Evolutionary conservation across 495 filamentous ascomycete genomes (phyloP).

Genomic region (Penicillium mononematosum): DNA sequence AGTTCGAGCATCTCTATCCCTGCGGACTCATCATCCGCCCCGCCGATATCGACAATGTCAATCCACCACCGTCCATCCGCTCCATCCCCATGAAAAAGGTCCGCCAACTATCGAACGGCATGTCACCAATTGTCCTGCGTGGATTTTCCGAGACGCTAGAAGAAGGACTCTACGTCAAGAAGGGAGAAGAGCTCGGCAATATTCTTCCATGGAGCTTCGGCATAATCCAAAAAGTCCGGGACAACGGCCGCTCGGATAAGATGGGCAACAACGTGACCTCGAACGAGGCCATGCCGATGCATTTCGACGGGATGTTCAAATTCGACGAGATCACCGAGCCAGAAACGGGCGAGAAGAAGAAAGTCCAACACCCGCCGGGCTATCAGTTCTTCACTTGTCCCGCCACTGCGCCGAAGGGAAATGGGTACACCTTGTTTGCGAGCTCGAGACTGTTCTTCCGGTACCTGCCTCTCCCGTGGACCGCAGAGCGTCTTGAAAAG

Average conservation of each 20-base stretch:
- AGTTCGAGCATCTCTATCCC: constrained; percentile 45
- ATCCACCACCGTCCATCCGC: constrained; percentile 31
- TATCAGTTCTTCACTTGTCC: constrained; percentile 55
- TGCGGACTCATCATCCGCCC: constrained; percentile 44
- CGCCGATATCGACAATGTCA: constrained; percentile 21
- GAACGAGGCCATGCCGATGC: constrained; percentile 55
- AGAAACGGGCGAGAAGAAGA: constrained; percentile 24
- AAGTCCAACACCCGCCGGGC: constrained; percentile 31
- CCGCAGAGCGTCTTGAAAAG: constrained; percentile 35
- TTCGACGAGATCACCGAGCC: constrained; percentile 39
- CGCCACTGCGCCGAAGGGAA: constrained; percentile 45
- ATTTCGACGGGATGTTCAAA: constrained; percentile 57
- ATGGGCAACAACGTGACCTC: constrained; percentile 49
- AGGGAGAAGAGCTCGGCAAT: constrained; percentile 44
- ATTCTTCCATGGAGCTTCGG: constrained; percentile 51
- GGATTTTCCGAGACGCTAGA: constrained; percentile 49
- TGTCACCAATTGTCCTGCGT: constrained; percentile 54
- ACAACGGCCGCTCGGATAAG: constrained; percentile 33
- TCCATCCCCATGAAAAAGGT: constrained; percentile 48
- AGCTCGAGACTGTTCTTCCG: constrained; percentile 50
- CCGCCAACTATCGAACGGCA: constrained; percentile 44
- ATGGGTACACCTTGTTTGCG: constrained; percentile 53
- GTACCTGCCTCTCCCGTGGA: constrained; percentile 44
- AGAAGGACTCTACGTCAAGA: constrained; percentile 44
- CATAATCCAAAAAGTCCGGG: constrained; percentile 49